A percentile compares a stretch with the other conserved stretches of the same genome.
Conservation (phyloP, 1,139 yeast genomes). For the Geotrichum restrictum region DNA sequence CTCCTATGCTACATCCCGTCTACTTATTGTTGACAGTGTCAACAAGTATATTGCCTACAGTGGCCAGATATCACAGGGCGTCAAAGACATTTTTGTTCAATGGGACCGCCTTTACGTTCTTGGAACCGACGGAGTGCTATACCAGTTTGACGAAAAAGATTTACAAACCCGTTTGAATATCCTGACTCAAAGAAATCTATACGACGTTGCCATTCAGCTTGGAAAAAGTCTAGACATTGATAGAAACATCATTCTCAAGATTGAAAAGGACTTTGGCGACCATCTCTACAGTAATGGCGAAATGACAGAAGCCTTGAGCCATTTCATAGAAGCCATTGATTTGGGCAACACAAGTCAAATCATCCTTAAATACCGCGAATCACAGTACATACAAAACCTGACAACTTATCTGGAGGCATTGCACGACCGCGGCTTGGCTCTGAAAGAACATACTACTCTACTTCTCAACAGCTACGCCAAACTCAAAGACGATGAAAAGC, state of each 20-base stretch:
- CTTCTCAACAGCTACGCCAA: constrained; percentile 81
- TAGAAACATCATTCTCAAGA: constrained; percentile 41
- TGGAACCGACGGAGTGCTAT: constrained; percentile 72
- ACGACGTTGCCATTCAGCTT: constrained; percentile 65
- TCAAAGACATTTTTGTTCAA: constrained; percentile 52
- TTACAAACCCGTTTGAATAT: constrained; percentile 65
- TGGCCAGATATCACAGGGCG: constrained; percentile 60
- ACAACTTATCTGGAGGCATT: constrained; percentile 63
- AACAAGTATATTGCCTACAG: constrained; percentile 71
- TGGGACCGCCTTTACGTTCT: constrained; percentile 59
- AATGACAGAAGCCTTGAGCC: constrained; percentile 62
- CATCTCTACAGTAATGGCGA: constrained; percentile 63
- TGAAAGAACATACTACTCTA: constrained; percentile 76
- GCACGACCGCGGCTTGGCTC: constrained; percentile 52
- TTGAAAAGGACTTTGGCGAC: constrained; percentile 69
- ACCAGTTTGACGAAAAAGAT: constrained; percentile 63
- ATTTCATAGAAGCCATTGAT: constrained; percentile 55
- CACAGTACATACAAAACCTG: constrained; percentile 67
- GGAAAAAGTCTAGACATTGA: constrained; percentile 50
- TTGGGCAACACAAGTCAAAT: constrained; percentile 61
- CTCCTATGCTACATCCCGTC: constrained; percentile 42
- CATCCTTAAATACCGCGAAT: constrained; percentile 77
- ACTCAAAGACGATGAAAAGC: constrained; percentile 56
- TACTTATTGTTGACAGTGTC: constrained; percentile 62
- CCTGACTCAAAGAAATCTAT: constrained; percentile 66